Evolutionary conservation across 306 rosid genomes (phyloP), one percentile per base, ranked within the genome.

Genomic region (Cucumis cinereus): DNA sequence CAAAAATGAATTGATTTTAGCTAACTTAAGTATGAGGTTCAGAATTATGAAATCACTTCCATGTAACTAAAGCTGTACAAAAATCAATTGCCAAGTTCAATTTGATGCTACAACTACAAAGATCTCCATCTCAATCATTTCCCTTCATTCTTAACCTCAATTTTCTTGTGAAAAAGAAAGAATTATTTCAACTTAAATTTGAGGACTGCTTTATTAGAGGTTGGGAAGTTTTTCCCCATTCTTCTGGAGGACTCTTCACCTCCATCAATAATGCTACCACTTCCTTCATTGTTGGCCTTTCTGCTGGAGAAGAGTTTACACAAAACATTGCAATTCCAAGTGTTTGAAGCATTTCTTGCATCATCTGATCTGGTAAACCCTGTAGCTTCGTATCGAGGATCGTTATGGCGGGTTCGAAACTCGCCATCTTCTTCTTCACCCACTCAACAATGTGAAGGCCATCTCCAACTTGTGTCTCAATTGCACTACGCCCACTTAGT

Each of bases 321-420:
- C 99, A 95, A 69, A 95, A 95, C 97, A 92, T 95, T 22, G 99
- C 99, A 61, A 95, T 92, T 23, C 99, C 99, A 7, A 95, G 98
- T 76, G 99, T 89, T 83, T 95, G 99, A 74, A 92, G 97, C 98
- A 95, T 95, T 88, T 95, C 99, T 82, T 95, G 99, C 52, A 95
- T 93, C 88, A 92, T 79, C 85, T 95, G 99, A 83, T 95, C 98
- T 8, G 98, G 98, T 26, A 95, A 84, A 15, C 96, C 83, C 81
- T 86, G 99, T 20, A 95, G 98, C 88, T 92, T 92, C 64, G 88
- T 26, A 36, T 95, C 99, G 13, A 95, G 89, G 61, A 95, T 88
- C 15, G 97, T 86, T 12, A 86, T 81, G 6, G 97, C 97, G 17
- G 99, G 98, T 80, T 92, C 97, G 45, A 88, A 95, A 88, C 97